A percentile compares a stretch with the other conserved stretches of the same genome.
Evolutionary conservation across 805 yeast genomes (phyloP).

Genomic region (Maudiozyma bulderi): DNA sequence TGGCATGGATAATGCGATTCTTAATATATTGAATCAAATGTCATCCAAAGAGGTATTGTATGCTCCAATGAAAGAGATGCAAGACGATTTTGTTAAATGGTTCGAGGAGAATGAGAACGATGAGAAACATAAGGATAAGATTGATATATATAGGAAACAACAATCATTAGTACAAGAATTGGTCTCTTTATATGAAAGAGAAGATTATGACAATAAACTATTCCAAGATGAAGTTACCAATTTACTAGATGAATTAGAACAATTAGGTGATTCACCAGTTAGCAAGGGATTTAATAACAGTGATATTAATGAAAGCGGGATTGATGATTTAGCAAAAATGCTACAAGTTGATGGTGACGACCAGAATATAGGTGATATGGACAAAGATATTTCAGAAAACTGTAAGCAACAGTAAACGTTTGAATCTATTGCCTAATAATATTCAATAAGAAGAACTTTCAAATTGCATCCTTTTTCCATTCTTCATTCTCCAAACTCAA

Average conservation of each 20-base stretch:
- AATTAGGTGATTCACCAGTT: constrained; percentile 27
- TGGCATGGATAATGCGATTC: constrained; percentile 49
- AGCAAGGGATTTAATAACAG: constrained; percentile 15
- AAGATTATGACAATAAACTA: constrained; percentile 35
- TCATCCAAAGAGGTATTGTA: constrained; percentile 78
- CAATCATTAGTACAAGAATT: constrained; percentile 51
- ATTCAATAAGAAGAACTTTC: background rate
- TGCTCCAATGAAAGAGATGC: constrained; percentile 78
- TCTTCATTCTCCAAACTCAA: no score
- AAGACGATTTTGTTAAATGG: constrained; percentile 64
- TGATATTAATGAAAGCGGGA: constrained; percentile 4
- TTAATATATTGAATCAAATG: constrained; percentile 73
- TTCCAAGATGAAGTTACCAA: constrained; percentile 18
- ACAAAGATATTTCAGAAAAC: constrained; percentile 23
- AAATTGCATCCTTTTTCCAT: no score
- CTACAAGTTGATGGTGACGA: constrained; percentile 20
- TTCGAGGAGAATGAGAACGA: constrained; percentile 42
- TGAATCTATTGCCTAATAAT: background rate
- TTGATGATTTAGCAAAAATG: constrained; percentile 16
- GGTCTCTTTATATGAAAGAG: constrained; percentile 55
- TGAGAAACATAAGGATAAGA: constrained; percentile 37
- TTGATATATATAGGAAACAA: constrained; percentile 50
- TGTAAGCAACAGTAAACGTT: constrained; percentile 22
- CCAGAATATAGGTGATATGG: constrained; percentile 16
- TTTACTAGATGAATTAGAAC: constrained; percentile 23